Conservation (phyloP, 371 early-diverging fungal species). For the Caulochytrium protostelioides region DNA sequence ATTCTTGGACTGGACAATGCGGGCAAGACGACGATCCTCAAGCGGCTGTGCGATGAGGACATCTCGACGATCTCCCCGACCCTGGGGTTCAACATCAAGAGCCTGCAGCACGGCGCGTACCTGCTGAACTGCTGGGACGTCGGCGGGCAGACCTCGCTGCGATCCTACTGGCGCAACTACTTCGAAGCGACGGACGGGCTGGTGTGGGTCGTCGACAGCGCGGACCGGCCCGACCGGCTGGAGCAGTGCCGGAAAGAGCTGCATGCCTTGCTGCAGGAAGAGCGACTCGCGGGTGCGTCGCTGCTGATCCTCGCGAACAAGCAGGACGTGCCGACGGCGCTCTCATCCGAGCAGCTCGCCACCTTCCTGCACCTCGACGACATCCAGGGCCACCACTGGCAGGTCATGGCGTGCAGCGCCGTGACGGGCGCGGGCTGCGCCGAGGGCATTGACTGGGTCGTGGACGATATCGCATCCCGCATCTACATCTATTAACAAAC, state of each 20-base stretch:
- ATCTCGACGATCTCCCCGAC: conserved; percentile 91
- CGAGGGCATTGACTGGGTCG: conserved; percentile 81
- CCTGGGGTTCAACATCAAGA: conserved; percentile 87
- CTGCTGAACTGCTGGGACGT: conserved; percentile 89
- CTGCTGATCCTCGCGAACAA: conserved; percentile 87
- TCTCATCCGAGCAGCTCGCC: conserved; percentile 30
- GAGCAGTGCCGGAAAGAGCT: conserved; percentile 62
- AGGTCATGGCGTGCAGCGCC: conserved; percentile 70
- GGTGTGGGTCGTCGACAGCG: conserved; percentile 95
- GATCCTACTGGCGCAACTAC: conserved; percentile 98
- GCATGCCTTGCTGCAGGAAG: conserved; percentile 54
- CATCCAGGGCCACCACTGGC: conserved; percentile 79
- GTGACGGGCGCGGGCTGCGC: conserved; percentile 67
- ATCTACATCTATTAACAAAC: conserved; percentile 32
- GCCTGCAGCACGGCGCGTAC: conserved; percentile 63
- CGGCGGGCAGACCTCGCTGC: conserved; percentile 93
- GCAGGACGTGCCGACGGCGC: conserved; percentile 75
- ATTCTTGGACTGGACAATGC: conserved; percentile 97
- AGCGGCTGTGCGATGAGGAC: conserved; percentile 75
- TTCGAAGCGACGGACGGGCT: conserved; percentile 97
- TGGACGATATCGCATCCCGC: conserved; percentile 65
- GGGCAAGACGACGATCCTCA: conserved; percentile 96
- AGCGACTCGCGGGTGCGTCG: conserved; percentile 79
- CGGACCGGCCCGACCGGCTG: conserved; percentile 52
- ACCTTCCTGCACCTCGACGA: conserved; percentile 46